Evolutionary conservation across 2,329 filamentous ascomycete species (phyloP), one percentile per base, ranked within the genome.

Genomic region (Aureobasidium leucospermi): DNA sequence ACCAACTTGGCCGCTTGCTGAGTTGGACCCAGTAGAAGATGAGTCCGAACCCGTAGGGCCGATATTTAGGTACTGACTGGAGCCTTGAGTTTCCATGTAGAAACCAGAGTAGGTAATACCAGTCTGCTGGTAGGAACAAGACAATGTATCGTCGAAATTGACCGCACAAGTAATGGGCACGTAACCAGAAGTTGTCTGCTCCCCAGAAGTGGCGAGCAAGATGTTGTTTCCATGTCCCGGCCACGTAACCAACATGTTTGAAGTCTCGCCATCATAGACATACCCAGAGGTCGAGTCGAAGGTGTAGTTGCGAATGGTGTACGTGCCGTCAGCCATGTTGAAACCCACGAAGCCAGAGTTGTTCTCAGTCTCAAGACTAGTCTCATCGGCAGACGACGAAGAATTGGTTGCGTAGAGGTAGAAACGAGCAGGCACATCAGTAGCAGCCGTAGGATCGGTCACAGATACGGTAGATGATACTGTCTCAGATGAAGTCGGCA

Each of bases 381-480:
- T 58, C 31, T 48, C 43, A 41, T 58, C 55, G 19, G 55, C 55
- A 31, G 55, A 48, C 7, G 55, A 58, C 10, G 55, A 58, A 32
- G 55, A 58, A 9, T 58, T 58, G 42, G 55, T 47, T 5, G 43
- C 55, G n/a, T 58, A 58, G 10, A 58, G 13, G 15, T 47, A 58
- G 34, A 58, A 58, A 8, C 15, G 31, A 23, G 29, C 36, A 19
- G 23, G n/a, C 32, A 46, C 39, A 56, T 13, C 31, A 38, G 52
- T 43, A 23, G 52, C 41, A 38, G 29, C 32, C 19, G 52, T 32
- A 19, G 41, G 13, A 29, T 32, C n/a, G 13, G n/a, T 28, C n/a
- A 1, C 39, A 32, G 16, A 29, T 5, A 23, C 31, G 11, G 51
- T 19, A 31, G 34, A 31, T n/a, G 52, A 36, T 32, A 49, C 23